Evolutionary conservation across 176 grass and related monocot genomes (phyloP), one percentile per base, ranked within the genome.

Genomic region (Chloris gayana): DNA sequence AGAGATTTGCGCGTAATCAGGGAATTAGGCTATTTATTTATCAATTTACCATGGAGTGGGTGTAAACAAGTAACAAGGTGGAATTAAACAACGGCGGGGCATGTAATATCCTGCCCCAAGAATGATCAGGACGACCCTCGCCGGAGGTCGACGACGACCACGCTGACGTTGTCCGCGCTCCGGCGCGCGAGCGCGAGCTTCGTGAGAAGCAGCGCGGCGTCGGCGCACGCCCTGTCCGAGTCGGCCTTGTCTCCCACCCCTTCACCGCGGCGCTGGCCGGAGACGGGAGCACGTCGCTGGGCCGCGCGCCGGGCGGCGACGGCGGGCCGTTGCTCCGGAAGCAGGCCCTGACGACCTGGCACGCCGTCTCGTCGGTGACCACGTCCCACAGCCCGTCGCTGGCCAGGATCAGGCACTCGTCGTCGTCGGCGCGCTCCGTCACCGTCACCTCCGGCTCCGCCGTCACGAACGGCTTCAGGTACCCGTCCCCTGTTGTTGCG

Each of bases 351-450:
- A 79, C 76, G 61, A 84, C 68, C 7, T 88, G 78, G 80, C 87
- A 90, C 63, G 82, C 91, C 82, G 77, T 87, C 73, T 93, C 85
- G 41, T 88, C 90, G 29, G 78, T 83, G 51, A 90, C 72, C 25
- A 93, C 88, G 54, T 93, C 91, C 87, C 87, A 93, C 67, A 93
- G 81, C 62, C 91, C 91, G 67, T 93, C 91, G 73, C 88, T 90
- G 17, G 91, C 91, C 77, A 93, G 80, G 75, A 93, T 87, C 22
- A 93, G 83, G 83, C 88, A 90, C 35, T 93, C 83, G 34, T 86
- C 85, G n/a, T 81, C 88, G 77, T 81, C 69, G 8, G 47, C 49
- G 73, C 79, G 82, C 56, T 65, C 67, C 11, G 76, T 80, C 65
- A 90, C 72, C 53, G 91, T 90, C 49, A 93, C 78, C 86, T 93